These are phyloP conservation scores for Rhodamnia argentea DNA, from an alignment of 345 rosid genomes.

Conservation along the genomic window DNA sequence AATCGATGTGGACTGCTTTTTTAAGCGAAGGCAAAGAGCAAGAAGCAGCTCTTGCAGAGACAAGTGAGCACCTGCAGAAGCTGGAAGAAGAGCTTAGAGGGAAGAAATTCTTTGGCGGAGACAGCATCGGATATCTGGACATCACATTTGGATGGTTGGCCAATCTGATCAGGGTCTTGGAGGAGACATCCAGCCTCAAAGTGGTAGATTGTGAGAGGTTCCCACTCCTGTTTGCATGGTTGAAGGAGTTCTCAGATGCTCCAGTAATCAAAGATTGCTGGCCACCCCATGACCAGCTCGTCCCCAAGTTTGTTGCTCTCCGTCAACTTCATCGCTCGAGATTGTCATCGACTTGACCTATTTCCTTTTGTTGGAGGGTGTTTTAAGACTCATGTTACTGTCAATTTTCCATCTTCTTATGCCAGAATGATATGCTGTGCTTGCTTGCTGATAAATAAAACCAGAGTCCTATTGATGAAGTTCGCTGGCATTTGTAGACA, in stretches of 20 bases:
- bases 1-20: background rate
- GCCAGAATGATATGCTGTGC: background rate
- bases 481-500: background rate
- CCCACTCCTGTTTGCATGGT: background rate
- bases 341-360: background rate
- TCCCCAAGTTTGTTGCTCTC: background rate
- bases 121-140: background rate
- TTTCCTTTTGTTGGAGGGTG: background rate
- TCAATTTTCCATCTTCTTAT: background rate
- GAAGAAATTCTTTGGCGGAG: slow-evolving; percentile 11
- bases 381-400: background rate
- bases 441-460: background rate
- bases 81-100: slow-evolving; percentile 3
- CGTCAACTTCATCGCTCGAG: background rate
- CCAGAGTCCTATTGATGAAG: background rate
- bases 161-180: background rate
- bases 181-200: background rate
- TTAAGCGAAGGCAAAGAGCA: background rate
- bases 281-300: slow-evolving; percentile 7
- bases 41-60: background rate
- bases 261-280: background rate
- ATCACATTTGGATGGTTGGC: slow-evolving; percentile 6
- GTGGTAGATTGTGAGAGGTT: slow-evolving; percentile 3
- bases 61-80: background rate
- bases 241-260: background rate